phyloP scores from a whole-genome alignment of 768 basidiomycete species.

The Phanerodontia chrysosporium region DNA sequence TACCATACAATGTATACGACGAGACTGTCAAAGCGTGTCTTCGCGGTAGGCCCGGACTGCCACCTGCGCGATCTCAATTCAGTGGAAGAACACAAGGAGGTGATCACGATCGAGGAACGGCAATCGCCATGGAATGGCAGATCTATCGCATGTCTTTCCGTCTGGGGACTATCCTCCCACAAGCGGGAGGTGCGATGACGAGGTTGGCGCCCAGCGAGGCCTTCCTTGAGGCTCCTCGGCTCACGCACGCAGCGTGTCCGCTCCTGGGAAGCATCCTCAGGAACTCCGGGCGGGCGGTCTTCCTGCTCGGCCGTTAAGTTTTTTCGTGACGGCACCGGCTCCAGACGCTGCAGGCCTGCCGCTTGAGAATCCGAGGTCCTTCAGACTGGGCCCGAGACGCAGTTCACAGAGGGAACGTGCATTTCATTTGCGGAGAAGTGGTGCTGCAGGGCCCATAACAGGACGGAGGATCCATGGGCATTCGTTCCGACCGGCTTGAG shows the following conservation, averaged over 20 bases:
- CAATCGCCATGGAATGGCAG: slow-evolving; percentile 1
- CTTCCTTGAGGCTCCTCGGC: not conserved
- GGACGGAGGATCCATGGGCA: not conserved
- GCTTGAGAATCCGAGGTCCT: not conserved
- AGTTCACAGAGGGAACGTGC: not conserved
- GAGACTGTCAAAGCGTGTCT: not conserved
- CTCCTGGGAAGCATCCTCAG: not conserved
- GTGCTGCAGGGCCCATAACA: not conserved
- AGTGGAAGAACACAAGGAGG: not conserved
- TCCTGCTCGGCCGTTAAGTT: not conserved
- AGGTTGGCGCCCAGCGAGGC: not conserved
- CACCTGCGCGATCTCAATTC: slow-evolving; percentile 1
- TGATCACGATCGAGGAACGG: slow-evolving; percentile 8
- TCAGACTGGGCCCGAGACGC: not conserved
- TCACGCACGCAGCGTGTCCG: not conserved
- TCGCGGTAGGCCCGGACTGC: not conserved
- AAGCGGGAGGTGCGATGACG: not conserved
- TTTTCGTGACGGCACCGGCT: slow-evolving; percentile 2
- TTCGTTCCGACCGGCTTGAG: not conserved
- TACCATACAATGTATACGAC: not conserved
- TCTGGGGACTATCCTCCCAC: slow-evolving; percentile 1
- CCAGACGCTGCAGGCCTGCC: not conserved
- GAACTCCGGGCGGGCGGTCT: not conserved
- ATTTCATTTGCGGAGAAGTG: not conserved
- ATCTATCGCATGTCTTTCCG: not conserved